phyloP scores from a whole-genome alignment of 2,329 filamentous ascomycete species.

The Fusarium abutilonis region DNA sequence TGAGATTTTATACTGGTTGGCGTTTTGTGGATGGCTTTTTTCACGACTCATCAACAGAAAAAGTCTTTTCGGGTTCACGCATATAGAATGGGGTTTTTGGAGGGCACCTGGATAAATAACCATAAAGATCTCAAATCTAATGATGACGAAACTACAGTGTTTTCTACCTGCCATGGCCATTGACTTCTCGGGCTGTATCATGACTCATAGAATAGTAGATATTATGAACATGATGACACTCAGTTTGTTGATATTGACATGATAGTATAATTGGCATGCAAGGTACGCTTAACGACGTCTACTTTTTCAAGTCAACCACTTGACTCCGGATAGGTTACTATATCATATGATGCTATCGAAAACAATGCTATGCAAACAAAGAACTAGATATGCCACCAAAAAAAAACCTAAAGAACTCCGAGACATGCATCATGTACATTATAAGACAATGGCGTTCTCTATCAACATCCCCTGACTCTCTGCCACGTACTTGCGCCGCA shows the following conservation, averaged over 20 bases:
- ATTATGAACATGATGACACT: background rate
- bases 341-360: conserved; percentile 1
- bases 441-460: conserved; percentile 76
- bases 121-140: conserved; percentile 42
- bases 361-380: conserved; percentile 9
- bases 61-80: conserved; percentile 40
- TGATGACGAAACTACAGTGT: conserved; percentile 23
- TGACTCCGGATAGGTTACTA: background rate
- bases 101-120: conserved; percentile 43
- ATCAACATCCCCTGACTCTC: conserved; percentile 83
- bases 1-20: conserved; percentile 42
- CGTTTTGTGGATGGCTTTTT: conserved; percentile 42
- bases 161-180: background rate
- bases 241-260: background rate
- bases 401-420: conserved; percentile 27
- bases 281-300: conserved; percentile 1
- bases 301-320: background rate
- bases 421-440: conserved; percentile 39
- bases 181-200: background rate
- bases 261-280: background rate
- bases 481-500: conserved; percentile 82
- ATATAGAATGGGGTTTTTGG: conserved; percentile 42
- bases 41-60: conserved; percentile 40
- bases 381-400: conserved; percentile 15
- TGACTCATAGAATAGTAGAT: too few relatives aligned